Evolutionary conservation across 148 eudicot genomes (phyloP), one percentile per base, ranked within the genome.

Genomic region (Silene uniflora): DNA sequence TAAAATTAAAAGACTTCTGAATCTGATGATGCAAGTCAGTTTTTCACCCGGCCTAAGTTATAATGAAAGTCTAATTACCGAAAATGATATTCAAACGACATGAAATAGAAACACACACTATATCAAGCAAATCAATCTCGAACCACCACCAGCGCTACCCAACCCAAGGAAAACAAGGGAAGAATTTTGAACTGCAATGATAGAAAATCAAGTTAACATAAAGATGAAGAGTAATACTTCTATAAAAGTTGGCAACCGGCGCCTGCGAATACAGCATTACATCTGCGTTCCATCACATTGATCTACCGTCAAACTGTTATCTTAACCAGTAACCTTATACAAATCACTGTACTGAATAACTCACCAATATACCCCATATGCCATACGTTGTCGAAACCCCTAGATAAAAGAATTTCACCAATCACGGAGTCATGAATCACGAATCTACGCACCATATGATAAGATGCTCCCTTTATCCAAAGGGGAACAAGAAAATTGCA

Each of bases 401-500:
- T 11, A 11, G n/a, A n/a, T 52, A 16, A 16, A 52, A 10, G 56
- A 52, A 52, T 52, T 52, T 10, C 56, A 16, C 56, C 56, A 52
- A 39, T 39, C 44, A 39, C 8, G 44, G 44, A 39, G 44, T 39
- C 44, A 0, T 10, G 17, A 52, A 52, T 52, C 16, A 11, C 56
- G 56, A 52, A 16, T 39, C 14, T 52, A 52, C 10, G 56, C 56
- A 52, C 14, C 56, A 52, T 52, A 52, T 12, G 4, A 52, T 52
- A 52, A 52, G 0, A 52, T 52, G 17, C 17, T 13, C 52, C 67
- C 73, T 60, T 29, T 16, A 62, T 6, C 11, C 17, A 35, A 46
- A 32, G 70, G 71, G 62, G 64, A 75, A 22, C 76, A 72, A 67
- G 76, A 59, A 59, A 72, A 73, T 61, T 74, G 49, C 39, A 64